phyloP scores from a whole-genome alignment of 2,329 filamentous ascomycete genomes.

The Dothiorella sarmentorum region DNA sequence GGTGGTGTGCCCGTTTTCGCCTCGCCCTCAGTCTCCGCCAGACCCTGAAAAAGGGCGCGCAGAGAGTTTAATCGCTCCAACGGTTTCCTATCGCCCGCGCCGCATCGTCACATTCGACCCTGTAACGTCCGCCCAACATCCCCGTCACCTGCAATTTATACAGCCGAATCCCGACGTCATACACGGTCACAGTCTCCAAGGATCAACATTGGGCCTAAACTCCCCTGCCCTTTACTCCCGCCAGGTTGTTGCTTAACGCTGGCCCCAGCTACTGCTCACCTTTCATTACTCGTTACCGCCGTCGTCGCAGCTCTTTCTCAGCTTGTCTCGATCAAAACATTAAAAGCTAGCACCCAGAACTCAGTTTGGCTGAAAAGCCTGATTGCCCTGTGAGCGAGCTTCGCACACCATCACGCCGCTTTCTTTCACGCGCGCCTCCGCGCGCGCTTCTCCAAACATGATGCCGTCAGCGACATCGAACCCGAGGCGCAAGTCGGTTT shows the following conservation, averaged over 20 bases:
- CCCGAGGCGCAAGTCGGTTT: constrained; percentile 16
- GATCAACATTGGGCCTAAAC: constrained; percentile 1
- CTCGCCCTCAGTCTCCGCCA: neutral
- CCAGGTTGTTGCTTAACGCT: neutral
- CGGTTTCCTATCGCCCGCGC: neutral
- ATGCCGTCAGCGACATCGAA: constrained; percentile 13
- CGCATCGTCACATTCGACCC: neutral
- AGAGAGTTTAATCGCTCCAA: neutral
- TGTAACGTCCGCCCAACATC: neutral
- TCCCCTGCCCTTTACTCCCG: neutral
- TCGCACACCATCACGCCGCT: neutral
- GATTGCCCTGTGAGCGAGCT: neutral
- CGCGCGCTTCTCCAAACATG: neutral
- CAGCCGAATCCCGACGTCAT: constrained; percentile 8
- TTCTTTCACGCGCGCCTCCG: neutral
- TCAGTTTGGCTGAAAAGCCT: neutral
- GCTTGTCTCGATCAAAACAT: neutral
- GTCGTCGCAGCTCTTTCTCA: neutral
- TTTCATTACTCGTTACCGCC: neutral
- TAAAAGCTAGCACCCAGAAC: neutral
- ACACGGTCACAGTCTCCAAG: neutral
- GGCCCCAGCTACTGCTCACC: neutral
- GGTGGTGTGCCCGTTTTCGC: neutral
- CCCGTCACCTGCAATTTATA: constrained; percentile 1
- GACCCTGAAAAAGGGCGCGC: neutral